phyloP scores from a whole-genome alignment of 768 basidiomycete genomes.

The Boletus rubescentipes region DNA sequence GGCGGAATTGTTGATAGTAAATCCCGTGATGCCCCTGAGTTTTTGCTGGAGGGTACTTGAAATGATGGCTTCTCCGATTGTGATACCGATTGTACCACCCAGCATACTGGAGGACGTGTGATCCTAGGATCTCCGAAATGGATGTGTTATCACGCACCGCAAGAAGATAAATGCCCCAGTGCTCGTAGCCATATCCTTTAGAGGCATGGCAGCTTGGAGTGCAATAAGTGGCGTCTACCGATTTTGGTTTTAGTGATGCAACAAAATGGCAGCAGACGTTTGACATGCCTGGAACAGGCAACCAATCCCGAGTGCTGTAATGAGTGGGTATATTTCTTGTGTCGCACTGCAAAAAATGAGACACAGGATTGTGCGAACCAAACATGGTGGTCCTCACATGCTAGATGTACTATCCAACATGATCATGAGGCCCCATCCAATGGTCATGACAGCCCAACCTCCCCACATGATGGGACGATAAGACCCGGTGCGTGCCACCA shows the following conservation, averaged over 20 bases:
- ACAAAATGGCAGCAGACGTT: background rate
- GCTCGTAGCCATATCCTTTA: constrained; percentile 42
- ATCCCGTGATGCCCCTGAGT: constrained; percentile 16
- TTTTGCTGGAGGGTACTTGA: constrained; percentile 43
- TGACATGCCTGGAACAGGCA: constrained; percentile 33
- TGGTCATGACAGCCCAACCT: constrained; percentile 27
- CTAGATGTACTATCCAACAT: constrained; percentile 34
- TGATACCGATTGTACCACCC: constrained; percentile 74
- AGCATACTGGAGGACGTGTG: constrained; percentile 46
- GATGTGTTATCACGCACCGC: constrained; percentile 17
- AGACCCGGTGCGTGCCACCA: constrained; percentile 26
- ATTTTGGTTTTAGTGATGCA: background rate
- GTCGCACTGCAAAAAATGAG: constrained; percentile 20
- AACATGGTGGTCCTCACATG: constrained; percentile 19
- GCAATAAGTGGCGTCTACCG: constrained; percentile 32
- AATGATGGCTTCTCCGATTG: constrained; percentile 71
- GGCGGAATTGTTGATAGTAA: constrained; percentile 40
- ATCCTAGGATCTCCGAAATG: background rate
- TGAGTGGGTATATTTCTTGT: constrained; percentile 34
- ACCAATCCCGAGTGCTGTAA: constrained; percentile 35
- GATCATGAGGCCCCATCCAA: constrained; percentile 39
- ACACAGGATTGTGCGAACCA: background rate
- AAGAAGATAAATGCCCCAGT: constrained; percentile 39
- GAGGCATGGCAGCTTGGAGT: constrained; percentile 47
- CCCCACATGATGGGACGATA: constrained; percentile 36